A percentile compares a stretch with the other conserved stretches of the same genome.
phyloP scores from a whole-genome alignment of 2,329 filamentous ascomycete genomes.

The Mycogone perniciosa region DNA sequence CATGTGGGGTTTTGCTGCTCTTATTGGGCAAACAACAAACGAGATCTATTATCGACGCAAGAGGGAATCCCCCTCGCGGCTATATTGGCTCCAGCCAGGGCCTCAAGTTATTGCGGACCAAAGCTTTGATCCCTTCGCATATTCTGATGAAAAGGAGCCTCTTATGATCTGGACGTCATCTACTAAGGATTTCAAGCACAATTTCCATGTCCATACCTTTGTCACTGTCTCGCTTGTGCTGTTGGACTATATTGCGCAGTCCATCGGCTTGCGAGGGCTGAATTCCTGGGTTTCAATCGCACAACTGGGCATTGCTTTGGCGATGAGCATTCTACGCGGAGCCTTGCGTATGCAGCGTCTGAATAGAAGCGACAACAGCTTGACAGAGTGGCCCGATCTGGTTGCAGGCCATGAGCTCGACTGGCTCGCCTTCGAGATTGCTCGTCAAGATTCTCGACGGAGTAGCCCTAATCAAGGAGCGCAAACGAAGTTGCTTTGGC shows the following conservation, averaged over 20 bases:
- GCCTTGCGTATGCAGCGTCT: constrained; percentile 16
- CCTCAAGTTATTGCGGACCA: constrained; percentile 19
- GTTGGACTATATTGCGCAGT: constrained; percentile 16
- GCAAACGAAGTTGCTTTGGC: not conserved
- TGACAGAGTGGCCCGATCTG: constrained; percentile 12
- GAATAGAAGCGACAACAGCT: constrained; percentile 10
- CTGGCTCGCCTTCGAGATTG: constrained; percentile 18
- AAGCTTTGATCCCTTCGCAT: constrained; percentile 19
- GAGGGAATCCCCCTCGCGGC: not conserved
- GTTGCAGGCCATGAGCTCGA: constrained; percentile 19
- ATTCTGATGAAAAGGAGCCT: constrained; percentile 10
- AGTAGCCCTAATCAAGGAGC: not conserved
- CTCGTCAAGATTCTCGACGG: not conserved
- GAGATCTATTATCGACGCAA: constrained; percentile 11
- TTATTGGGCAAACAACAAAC: constrained; percentile 17
- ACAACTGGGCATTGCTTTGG: constrained; percentile 15
- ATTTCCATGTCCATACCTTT: constrained; percentile 3
- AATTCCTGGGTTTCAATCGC: constrained; percentile 16
- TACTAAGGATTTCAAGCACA: constrained; percentile 9
- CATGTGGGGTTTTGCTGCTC: constrained; percentile 18
- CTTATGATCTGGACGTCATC: constrained; percentile 12
- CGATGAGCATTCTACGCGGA: constrained; percentile 17
- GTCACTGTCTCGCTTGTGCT: constrained; percentile 2
- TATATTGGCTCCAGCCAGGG: constrained; percentile 20
- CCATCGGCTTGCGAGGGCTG: constrained; percentile 19